Evolutionary conservation across 192 early-diverging fungal genomes (phyloP), one percentile per base, ranked within the genome.

Genomic region (Blastocladiella britannica): DNA sequence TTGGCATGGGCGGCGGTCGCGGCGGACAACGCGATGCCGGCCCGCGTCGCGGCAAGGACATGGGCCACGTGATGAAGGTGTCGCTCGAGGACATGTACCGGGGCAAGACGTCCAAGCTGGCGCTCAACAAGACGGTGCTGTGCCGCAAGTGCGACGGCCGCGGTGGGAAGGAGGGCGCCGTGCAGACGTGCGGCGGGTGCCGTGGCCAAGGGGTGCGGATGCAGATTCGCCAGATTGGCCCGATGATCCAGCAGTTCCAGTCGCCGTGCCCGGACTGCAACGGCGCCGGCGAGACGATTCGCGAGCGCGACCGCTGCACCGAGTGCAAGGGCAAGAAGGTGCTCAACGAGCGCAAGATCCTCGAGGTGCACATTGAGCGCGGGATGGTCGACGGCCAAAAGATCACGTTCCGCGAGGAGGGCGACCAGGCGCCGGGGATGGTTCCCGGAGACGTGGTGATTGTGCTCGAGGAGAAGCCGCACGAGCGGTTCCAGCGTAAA

Each of bases 201-300:
- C 64, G 82, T 37, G 96, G 96, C 37, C 79, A 83, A 55, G 96
- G 96, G 73, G 72, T 93, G 58, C 85, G 84, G 70, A 72, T 93
- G 25, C 79, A 84, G 57, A 74, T 93, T 58, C 75, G 93, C 53
- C 91, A 96, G 67, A 85, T 99, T 73, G 96, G 96, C 25, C 96
- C 96, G 23, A 97, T 99, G 93, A 84, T 99, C 58, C 96, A 99
- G 78, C 96, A 97, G 75, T 88, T 97, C 73, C 96, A 99, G 70
- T 90, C 94, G 67, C 81, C 89, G 26, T 99, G 96, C 73, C 72
- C 71, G 29, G 80, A 82, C 51, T 99, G 96, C 73, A 72, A 78
- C 54, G 96, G 91, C 58, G 78, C 81, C 59, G 93, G 96, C 60
- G 84, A 93, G 64, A 77, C 86, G 60, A 92, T 99, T 59, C 79